Evolutionary conservation across 345 rosid genomes (phyloP), one percentile per base, ranked within the genome.

Genomic region (Punica granatum): DNA sequence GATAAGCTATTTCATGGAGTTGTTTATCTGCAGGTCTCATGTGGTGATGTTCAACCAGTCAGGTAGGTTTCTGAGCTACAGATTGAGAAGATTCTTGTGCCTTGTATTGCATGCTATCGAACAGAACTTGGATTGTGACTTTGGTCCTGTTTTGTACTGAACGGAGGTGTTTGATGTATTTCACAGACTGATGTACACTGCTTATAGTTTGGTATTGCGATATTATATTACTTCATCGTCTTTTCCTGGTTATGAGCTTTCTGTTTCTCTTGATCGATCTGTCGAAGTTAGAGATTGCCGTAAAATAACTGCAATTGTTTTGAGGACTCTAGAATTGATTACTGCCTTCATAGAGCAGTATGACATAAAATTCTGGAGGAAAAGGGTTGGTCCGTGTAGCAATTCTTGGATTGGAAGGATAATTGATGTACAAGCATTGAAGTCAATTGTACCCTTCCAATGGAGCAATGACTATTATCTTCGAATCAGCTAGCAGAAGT

Each of bases 1-100:
- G 60, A 66, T 48, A 66, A 66, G 69, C 42, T 51, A 51, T 28
- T 37, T 28, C 32, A 4, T 33, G 59, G 69, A 66, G 61, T 18
- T n/a, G 69, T 37, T 51, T 32, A 12, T 66, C 46, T 34, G 60
- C 61, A 12, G 69, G 60, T 26, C 69, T 66, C 23, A 6, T 16
- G 44, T 35, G 36, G 32, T 54, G 26, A 41, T 33, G 54, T 51
- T 60, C 33, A 49, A 30, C 59, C 59, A 33, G 61, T 32, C 23
- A 66, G 69, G 46, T 66, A 66, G 42, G 61, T 48, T 51, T 35
- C 25, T 30, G 31, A 16, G 39, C 59, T 49, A 8, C 43, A 6
- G 30, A 56, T 56, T 28, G 61, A 26, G 61, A 4, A 11, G 61
- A 13, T 25, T 26, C 0, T 12, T 28, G 7, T 3, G 61, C 34